Base-by-base conservation (phyloP, 2,329 filamentous ascomycete species). In the Diaporthe velutina region DNA sequence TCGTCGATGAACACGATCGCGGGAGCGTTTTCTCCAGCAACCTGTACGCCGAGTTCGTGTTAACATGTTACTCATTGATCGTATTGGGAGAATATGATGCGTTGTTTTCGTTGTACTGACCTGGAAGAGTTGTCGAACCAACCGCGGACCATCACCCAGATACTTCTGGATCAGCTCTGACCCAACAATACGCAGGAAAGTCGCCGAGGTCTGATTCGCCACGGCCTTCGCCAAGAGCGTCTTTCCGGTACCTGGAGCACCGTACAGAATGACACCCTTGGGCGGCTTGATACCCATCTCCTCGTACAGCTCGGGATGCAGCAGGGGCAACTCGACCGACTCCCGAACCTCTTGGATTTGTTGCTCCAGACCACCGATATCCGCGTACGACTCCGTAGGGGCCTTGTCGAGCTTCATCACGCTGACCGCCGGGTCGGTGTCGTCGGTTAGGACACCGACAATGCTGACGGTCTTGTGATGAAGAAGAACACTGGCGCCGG, bases 241-340 rank as follows among this genome's bases (percentile, higher is more conserved):
- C 88, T 98, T 99, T 85, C 97, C 97, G 12, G 97, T 99, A 84
- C 97, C 97, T 0, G 97, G 97, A 7, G 95, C 95, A 86, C 97
- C 97, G 83, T 99, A 99, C 35, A 99, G 93, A 81, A 99, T 99
- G 80, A 99, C 97, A 90, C 97, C 97, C 90, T 99, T 99, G 76
- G 97, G 97, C 6, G 97, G 97, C 86, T 99, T 99, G 90, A 99
- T 98, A 82, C 97, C 97, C 97, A 99, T 99, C 88, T 99, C 97
- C 85, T 99, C 97, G 85, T 99, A 99, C 70, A 99, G 88, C 85
- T 99, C 97, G 0, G 97, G 97, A 83, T 99, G 97, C 75, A 99
- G 89, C 77, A 99, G 88, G 7, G 97, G 97, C 80, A 99, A 86
- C 86, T 99, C 97, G 74, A 99, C 97, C 1, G 97, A 98, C 87